Base-by-base conservation (phyloP, 2,329 filamentous ascomycete species). In the Trichoderma guizhouense region DNA sequence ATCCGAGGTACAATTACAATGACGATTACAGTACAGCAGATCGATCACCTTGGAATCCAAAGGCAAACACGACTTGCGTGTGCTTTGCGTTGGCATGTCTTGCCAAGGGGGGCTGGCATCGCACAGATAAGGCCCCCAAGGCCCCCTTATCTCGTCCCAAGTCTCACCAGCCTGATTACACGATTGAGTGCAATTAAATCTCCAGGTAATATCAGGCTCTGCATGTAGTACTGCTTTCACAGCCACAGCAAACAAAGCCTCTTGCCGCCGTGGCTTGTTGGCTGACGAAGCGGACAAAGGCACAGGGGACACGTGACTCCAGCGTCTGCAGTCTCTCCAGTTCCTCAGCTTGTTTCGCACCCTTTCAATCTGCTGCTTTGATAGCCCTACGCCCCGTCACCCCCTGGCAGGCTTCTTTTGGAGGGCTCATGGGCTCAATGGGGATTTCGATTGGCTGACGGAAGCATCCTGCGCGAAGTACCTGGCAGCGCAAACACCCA, bases 331-430 rank as follows among this genome's bases (percentile, higher is more conserved):
- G 66, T 18, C n/a, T 32, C 9, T 32, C n/a, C 53, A 5, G 26
- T 15, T 28, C 2, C 15, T 18, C 53, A 58, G 26, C 26, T 32
- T 26, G 55, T 28, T 58, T 28, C 26, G 55, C 55, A 58, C 55
- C 28, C 26, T 30, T 30, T 9, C 55, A 26, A 30, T 32, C n/a
- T 14, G 5, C n/a, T 21, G 24, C 24, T 9, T 43, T 67, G 64
- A 67, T 67, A 67, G 64, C 51, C 32, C 34, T 58, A 67, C 51
- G 51, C 64, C 64, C 51, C 5, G 24, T 51, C 28, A 12, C 28
- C 64, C 64, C 64, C 32, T 57, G 64, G 39, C 66, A 43, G 36
- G 55, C 65, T 55, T 60, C 55, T 61, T 69, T 69, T 47, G 65
- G 65, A 69, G 65, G 65, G 36, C 66, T 69, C 66, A 69, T 69